phyloP scores from a whole-genome alignment of 1,284 basidiomycete genomes.

The Apiotrichum laibachii region DNA sequence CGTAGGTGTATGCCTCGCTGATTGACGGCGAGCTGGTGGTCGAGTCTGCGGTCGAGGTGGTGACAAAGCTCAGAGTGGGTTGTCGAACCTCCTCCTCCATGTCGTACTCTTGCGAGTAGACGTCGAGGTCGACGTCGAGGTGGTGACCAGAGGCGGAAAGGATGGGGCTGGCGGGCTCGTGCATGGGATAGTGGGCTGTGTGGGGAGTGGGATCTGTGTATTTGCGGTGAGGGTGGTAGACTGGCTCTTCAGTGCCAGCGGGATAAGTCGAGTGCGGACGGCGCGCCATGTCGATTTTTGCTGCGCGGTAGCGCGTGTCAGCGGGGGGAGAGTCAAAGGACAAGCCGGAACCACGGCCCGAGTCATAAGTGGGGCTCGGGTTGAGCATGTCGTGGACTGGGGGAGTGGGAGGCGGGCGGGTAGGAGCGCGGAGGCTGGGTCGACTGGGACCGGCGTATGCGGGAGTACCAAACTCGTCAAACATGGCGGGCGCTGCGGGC shows the following conservation, averaged over 20 bases:
- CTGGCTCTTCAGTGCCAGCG: slow-evolving; percentile 17
- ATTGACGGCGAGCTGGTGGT: slow-evolving; percentile 41
- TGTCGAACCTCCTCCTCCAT: slow-evolving; percentile 33
- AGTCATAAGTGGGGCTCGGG: not conserved
- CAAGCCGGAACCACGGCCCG: slow-evolving; percentile 3
- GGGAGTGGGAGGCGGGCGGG: slow-evolving; percentile 32
- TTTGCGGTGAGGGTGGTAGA: slow-evolving; percentile 35
- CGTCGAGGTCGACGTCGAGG: slow-evolving; percentile 44
- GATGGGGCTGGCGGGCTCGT: slow-evolving; percentile 17
- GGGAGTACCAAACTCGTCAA: slow-evolving; percentile 1
- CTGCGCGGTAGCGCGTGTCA: slow-evolving; percentile 26
- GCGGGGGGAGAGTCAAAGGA: slow-evolving; percentile 3
- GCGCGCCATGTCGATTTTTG: slow-evolving; percentile 23
- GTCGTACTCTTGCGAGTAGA: slow-evolving; percentile 35
- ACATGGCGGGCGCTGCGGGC: slow-evolving; percentile 4
- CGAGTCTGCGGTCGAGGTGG: slow-evolving; percentile 45
- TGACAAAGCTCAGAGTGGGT: slow-evolving; percentile 47
- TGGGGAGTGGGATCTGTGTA: slow-evolving; percentile 43
- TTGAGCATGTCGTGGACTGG: slow-evolving; percentile 23
- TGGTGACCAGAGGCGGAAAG: slow-evolving; percentile 19
- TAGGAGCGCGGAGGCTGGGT: slow-evolving; percentile 8
- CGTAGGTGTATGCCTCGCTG: slow-evolving; percentile 32
- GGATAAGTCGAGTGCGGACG: slow-evolving; percentile 40
- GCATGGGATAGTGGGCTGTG: slow-evolving; percentile 11
- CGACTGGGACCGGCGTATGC: slow-evolving; percentile 22